Conservation (phyloP, 495 filamentous ascomycete species). For the Podospora pseudoanserina region DNA sequence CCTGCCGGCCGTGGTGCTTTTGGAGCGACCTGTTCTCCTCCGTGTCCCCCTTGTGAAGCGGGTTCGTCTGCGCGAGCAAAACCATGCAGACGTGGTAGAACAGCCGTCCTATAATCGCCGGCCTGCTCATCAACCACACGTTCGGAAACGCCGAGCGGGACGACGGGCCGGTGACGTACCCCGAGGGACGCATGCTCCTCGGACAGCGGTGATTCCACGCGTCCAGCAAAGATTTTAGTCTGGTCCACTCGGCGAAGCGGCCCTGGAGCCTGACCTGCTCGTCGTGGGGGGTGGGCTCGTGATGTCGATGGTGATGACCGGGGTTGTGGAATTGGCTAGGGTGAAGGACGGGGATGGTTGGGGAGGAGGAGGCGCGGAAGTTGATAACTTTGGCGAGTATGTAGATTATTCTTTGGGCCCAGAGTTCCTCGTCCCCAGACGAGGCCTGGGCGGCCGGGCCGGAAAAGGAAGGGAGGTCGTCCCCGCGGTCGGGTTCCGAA, state of each 20-base stretch:
- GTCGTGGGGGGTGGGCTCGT: slow-evolving; percentile 53
- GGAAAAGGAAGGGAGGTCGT: slow-evolving; percentile 68
- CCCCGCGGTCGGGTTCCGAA: slow-evolving; percentile 59
- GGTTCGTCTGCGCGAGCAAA: slow-evolving; percentile 77
- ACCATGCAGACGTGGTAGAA: slow-evolving; percentile 87
- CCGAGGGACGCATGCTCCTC: slow-evolving; percentile 82
- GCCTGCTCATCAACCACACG: slow-evolving; percentile 82
- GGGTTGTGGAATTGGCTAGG: neutral
- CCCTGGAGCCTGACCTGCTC: slow-evolving; percentile 62
- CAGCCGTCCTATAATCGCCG: slow-evolving; percentile 76
- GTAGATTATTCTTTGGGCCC: slow-evolving; percentile 87
- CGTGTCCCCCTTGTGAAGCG: slow-evolving; percentile 47
- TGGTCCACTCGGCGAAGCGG: slow-evolving; percentile 71
- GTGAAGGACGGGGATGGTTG: slow-evolving; percentile 51
- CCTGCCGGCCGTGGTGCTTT: slow-evolving; percentile 68
- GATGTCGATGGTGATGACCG: neutral
- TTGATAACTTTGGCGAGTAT: slow-evolving; percentile 85
- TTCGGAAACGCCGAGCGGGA: slow-evolving; percentile 78
- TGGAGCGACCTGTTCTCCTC: slow-evolving; percentile 67
- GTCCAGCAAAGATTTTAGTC: slow-evolving; percentile 69
- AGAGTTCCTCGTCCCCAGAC: slow-evolving; percentile 73
- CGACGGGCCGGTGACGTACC: slow-evolving; percentile 63
- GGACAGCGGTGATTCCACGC: slow-evolving; percentile 76
- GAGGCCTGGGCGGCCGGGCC: slow-evolving; percentile 64
- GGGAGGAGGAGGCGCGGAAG: slow-evolving; percentile 58